Evolutionary conservation across 2,329 filamentous ascomycete species (phyloP).

Genomic region (Aaosphaeria pasadenensis): DNA sequence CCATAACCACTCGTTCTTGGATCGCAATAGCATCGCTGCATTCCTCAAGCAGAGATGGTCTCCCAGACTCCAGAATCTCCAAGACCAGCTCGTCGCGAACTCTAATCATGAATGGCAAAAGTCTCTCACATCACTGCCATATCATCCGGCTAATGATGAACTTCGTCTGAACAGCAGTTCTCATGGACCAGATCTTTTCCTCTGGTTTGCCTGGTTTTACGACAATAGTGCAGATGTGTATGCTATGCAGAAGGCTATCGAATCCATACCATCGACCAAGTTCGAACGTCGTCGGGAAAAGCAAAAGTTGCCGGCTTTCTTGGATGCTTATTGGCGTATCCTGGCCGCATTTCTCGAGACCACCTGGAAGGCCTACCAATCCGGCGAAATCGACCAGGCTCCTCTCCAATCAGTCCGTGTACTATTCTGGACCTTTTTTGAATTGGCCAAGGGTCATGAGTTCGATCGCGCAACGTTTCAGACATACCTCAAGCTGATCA

Average conservation of each 20-base stretch:
- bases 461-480: slow-evolving; percentile 56
- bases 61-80: background rate
- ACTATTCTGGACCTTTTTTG: slow-evolving; percentile 49
- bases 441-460: slow-evolving; percentile 37
- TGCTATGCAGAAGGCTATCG: slow-evolving; percentile 28
- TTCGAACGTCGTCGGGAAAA: slow-evolving; percentile 35
- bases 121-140: slow-evolving; percentile 13
- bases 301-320: slow-evolving; percentile 30
- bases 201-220: slow-evolving; percentile 24
- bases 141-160: slow-evolving; percentile 48
- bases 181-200: slow-evolving; percentile 2
- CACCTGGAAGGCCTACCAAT: background rate
- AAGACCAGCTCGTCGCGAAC: background rate
- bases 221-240: slow-evolving; percentile 26
- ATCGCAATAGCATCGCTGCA: background rate
- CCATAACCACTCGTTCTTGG: background rate
- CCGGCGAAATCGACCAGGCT: background rate
- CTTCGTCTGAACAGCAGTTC: slow-evolving; percentile 31
- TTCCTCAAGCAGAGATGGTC: background rate
- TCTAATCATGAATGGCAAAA: too few species aligned
- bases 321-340: slow-evolving; percentile 22
- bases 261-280: slow-evolving; percentile 23
- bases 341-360: slow-evolving; percentile 11
- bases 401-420: slow-evolving; percentile 12
- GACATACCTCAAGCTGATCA: slow-evolving; percentile 46